phyloP scores from a whole-genome alignment of 805 yeast species.

The Yamadazyma scolyti region DNA sequence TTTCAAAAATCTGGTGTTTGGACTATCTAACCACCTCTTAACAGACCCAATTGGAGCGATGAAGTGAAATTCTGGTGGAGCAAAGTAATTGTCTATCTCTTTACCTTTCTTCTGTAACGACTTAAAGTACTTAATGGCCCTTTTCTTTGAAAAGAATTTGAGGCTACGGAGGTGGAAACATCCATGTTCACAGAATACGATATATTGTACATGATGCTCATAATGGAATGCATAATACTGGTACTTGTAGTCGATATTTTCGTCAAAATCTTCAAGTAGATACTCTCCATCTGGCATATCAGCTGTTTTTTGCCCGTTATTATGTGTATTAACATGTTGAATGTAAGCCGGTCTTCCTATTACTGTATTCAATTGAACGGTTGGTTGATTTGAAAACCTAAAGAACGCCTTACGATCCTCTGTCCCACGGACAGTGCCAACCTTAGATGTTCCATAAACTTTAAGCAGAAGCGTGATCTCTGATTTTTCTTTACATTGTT shows the following conservation, averaged over 20 bases:
- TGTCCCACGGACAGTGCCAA: too few relatives aligned
- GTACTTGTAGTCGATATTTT: constrained; percentile 4
- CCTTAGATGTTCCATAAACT: too few relatives aligned
- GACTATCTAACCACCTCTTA: too few relatives aligned
- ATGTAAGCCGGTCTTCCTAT: constrained; percentile 3
- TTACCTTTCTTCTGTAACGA: constrained; percentile 1
- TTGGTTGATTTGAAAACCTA: constrained; percentile 3
- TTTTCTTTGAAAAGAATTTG: constrained; percentile 1
- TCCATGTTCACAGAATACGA: constrained; percentile 5
- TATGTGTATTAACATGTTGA: too few relatives aligned
- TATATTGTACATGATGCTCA: constrained; percentile 4
- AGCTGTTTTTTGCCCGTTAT: too few relatives aligned
- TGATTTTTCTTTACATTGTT: too few relatives aligned
- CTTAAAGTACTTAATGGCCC: constrained; percentile 2
- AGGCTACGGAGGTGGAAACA: constrained; percentile 6
- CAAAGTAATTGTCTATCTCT: too few relatives aligned
- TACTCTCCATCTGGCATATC: constrained; percentile 4
- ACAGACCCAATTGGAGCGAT: too few relatives aligned
- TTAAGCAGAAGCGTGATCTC: too few relatives aligned
- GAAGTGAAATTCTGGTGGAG: too few relatives aligned
- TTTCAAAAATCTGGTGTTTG: too few relatives aligned
- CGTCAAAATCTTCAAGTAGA: constrained; percentile 3
- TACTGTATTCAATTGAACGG: constrained; percentile 2
- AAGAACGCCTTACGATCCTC: too few relatives aligned
- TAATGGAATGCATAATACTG: constrained; percentile 4